Percentiles rank a stretch among this genome's conserved stretches.
Evolutionary conservation across 257 asterid genomes (phyloP).

Genomic region (Verbascum thapsus): DNA sequence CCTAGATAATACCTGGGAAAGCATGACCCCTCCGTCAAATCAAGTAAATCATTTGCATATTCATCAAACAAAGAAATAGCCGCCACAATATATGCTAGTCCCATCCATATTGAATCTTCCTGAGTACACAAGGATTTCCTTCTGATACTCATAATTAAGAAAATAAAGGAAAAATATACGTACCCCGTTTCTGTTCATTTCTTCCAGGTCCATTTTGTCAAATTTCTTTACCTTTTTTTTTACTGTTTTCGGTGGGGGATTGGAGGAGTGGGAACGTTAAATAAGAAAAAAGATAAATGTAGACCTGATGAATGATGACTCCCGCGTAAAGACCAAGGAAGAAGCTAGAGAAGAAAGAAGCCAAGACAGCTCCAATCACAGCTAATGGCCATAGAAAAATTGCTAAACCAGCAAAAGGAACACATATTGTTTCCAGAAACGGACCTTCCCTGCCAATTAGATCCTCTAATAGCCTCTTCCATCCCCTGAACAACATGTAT

Average conservation of each 20-base stretch:
- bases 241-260: too few relatives aligned
- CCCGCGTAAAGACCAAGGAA: slow-evolving; percentile 76
- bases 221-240: not conserved
- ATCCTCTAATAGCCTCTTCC: slow-evolving; percentile 89
- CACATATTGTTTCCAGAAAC: slow-evolving; percentile 82
- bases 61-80: slow-evolving; percentile 75
- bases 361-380: slow-evolving; percentile 64
- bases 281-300: not conserved
- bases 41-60: slow-evolving; percentile 77
- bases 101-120: slow-evolving; percentile 84
- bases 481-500: slow-evolving; percentile 76
- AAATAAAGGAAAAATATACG: not conserved
- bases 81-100: slow-evolving; percentile 74
- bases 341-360: slow-evolving; percentile 70
- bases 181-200: not conserved
- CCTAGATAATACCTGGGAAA: slow-evolving; percentile 67
- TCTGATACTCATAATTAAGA: not conserved
- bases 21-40: slow-evolving; percentile 82
- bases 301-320: slow-evolving; percentile 74
- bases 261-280: not conserved
- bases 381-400: slow-evolving; percentile 91
- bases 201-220: too few relatives aligned
- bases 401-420: slow-evolving; percentile 89
- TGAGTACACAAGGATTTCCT: slow-evolving; percentile 27
- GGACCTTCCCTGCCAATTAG: slow-evolving; percentile 91